These are phyloP conservation scores for Heimioporus sp. DNA, from an alignment of 768 basidiomycete species.

Conservation along the genomic window DNA sequence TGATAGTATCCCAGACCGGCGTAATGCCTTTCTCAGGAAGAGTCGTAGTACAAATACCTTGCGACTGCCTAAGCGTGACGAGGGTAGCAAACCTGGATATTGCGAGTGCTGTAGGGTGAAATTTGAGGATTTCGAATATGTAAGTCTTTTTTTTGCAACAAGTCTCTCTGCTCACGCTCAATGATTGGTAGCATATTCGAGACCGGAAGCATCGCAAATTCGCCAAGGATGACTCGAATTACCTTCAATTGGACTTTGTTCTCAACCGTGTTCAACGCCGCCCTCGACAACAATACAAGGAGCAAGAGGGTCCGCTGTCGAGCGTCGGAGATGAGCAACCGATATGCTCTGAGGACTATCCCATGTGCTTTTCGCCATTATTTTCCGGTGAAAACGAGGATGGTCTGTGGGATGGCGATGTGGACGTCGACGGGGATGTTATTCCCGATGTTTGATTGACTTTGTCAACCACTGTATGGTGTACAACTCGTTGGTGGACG, in stretches of 20 bases:
- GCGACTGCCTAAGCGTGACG: slow-evolving; percentile 73
- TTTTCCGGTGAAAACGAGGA: slow-evolving; percentile 8
- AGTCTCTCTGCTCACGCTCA: neutral
- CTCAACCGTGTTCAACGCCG: slow-evolving; percentile 60
- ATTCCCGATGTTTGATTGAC: slow-evolving; percentile 14
- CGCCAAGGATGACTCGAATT: slow-evolving; percentile 75
- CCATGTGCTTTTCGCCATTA: slow-evolving; percentile 21
- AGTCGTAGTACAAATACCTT: slow-evolving; percentile 81
- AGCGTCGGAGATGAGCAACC: slow-evolving; percentile 4
- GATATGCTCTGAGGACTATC: slow-evolving; percentile 18
- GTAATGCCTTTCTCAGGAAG: slow-evolving; percentile 55
- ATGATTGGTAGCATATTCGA: slow-evolving; percentile 58
- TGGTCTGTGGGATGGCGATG: slow-evolving; percentile 19
- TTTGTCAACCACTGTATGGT: slow-evolving; percentile 5
- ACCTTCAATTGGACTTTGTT: slow-evolving; percentile 72
- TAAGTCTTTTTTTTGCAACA: slow-evolving; percentile 32
- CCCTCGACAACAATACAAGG: slow-evolving; percentile 26
- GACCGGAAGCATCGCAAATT: slow-evolving; percentile 79
- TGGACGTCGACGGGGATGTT: slow-evolving; percentile 20
- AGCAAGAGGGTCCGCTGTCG: slow-evolving; percentile 21
- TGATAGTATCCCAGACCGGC: slow-evolving; percentile 50
- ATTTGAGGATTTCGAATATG: slow-evolving; percentile 83
- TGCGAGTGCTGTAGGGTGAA: slow-evolving; percentile 94
- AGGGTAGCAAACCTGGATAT: slow-evolving; percentile 90
- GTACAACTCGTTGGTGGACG: slow-evolving; percentile 22